Base-by-base conservation (phyloP, 805 yeast species). In the Candida fluviatilis region DNA sequence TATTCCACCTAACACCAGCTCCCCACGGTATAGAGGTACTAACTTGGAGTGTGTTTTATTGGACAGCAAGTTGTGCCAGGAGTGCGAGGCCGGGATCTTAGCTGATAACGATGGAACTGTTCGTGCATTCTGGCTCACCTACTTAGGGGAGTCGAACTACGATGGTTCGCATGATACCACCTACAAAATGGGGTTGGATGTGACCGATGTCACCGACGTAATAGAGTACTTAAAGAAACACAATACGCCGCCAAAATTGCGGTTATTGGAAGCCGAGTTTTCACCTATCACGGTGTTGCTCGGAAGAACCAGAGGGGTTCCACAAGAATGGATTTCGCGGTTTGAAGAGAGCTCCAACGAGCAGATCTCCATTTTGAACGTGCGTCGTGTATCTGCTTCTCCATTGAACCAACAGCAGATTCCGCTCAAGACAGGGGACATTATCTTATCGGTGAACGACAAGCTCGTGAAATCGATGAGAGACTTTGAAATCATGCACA, bases 271-370 rank as follows among this genome's bases (percentile, higher is more conserved):
- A 53, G 82, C 86, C 26, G 96, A 87, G 51, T 80, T 87, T 49
- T 73, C 75, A 12, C 70, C 89, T 0, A 66, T 84, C 24, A 74
- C 86, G 2, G 67, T 88, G 17, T 73, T 80, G 18, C 82, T 78
- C 52, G 95, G 95, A 2, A 78, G 96, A 59, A 76, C 85, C 32
- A 73, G 86, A 52, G 95, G 95, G n/a, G 95, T 89, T 16, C 77
- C 93, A 0, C 91, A 85, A 49, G 78, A 77, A 31, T 88, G 95
- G 95, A 83, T 90, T 43, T 53, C 68, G 25, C 71, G 69, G 44
- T 73, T 86, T 54, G 95, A 86, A 56, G 68, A 73, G 18, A 73
- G 71, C 23, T 73, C 78, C 37, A 65, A 68, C 18, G 87, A 84
- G 51, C 80, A 85, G 50, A 70, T 82, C 31, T 90, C 87, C 54